These are phyloP conservation scores for Eutrema salsugineum DNA, from an alignment of 441 rosid species.

Conservation along the genomic window DNA sequence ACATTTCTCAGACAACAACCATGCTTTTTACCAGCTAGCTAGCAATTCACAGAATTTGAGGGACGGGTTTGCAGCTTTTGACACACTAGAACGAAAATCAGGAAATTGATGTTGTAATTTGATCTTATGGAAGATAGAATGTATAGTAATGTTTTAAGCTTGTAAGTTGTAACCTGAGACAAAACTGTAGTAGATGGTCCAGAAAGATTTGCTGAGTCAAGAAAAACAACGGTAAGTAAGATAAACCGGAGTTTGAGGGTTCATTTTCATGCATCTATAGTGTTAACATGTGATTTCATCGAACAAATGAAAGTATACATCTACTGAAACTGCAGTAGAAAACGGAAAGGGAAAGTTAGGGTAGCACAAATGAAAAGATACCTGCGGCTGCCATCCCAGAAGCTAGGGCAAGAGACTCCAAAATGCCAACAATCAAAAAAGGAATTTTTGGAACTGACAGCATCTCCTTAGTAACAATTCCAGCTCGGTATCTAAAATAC, in stretches of 20 bases:
- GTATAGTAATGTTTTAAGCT: constrained; percentile 1
- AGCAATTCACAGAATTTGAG: background rate
- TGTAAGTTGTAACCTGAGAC: constrained; percentile 82
- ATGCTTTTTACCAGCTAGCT: background rate
- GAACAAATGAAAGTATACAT: background rate
- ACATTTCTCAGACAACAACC: background rate
- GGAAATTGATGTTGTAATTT: background rate
- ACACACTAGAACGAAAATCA: background rate
- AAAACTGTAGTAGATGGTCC: constrained; percentile 89
- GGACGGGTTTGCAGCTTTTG: background rate
- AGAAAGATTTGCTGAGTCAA: constrained; percentile 79
- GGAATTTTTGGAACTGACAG: constrained; percentile 80
- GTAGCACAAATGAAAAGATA: constrained; percentile 20
- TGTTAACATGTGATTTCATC: background rate
- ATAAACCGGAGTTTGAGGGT: background rate
- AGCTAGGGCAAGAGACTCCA: constrained; percentile 91
- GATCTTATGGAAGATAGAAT: constrained; percentile 3
- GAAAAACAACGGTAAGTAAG: constrained; percentile 9
- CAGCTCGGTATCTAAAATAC: constrained; percentile 69
- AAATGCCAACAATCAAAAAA: constrained; percentile 65
- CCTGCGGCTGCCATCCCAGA: constrained; percentile 99
- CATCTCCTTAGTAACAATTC: constrained; percentile 89
- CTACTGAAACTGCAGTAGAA: background rate
- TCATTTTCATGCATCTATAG: background rate
- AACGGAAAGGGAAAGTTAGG: background rate